These are phyloP conservation scores for Sisymbrium altissimum DNA, from an alignment of 345 rosid genomes.

Conservation along the genomic window DNA sequence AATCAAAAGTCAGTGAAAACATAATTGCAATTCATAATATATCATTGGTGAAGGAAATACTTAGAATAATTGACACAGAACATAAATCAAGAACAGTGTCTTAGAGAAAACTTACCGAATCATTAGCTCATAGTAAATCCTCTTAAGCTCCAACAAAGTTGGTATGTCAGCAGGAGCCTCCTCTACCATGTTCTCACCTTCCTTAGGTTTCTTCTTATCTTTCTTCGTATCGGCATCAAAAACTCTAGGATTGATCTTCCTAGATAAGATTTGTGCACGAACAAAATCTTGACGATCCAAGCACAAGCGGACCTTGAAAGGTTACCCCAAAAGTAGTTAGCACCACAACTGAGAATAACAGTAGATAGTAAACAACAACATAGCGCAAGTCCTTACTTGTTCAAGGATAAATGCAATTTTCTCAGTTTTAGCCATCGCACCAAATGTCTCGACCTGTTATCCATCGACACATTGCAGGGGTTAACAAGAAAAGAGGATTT, in stretches of 20 bases:
- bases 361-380: neutral
- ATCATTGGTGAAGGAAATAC: neutral
- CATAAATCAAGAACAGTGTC: neutral
- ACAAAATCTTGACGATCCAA: conserved; percentile 90
- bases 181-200: conserved; percentile 80
- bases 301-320: conserved; percentile 83
- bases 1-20: conserved; percentile 2
- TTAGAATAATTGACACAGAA: neutral
- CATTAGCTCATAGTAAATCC: conserved; percentile 85
- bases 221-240: conserved; percentile 74
- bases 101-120: conserved; percentile 49
- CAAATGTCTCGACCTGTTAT: conserved; percentile 94
- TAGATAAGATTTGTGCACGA: conserved; percentile 96
- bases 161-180: conserved; percentile 98
- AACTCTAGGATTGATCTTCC: conserved; percentile 89
- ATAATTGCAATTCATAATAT: neutral
- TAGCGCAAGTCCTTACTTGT: conserved; percentile 51
- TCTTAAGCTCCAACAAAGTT: conserved; percentile 79
- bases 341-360: neutral
- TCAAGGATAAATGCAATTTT: conserved; percentile 98
- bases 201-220: conserved; percentile 92
- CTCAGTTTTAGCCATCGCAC: conserved; percentile 99
- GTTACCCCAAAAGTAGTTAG: conserved; percentile 11
- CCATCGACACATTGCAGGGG: conserved; percentile 12
- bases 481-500: neutral